Conservation (phyloP, 306 rosid genomes). For the Rosa lucieae region DNA sequence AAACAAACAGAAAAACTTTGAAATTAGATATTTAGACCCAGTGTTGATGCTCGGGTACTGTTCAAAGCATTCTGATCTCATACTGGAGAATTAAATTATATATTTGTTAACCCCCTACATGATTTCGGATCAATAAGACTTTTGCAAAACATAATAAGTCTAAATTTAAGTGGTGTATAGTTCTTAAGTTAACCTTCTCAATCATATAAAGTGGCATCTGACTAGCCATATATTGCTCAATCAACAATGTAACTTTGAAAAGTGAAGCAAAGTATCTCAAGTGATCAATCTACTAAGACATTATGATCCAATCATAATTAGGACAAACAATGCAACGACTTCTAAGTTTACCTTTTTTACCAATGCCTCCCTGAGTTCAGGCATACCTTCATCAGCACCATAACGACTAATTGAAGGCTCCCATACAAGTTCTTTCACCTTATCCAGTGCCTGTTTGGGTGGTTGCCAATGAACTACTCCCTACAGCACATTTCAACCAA, state of each 20-base stretch:
- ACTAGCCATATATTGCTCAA: not conserved
- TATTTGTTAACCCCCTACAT: not conserved
- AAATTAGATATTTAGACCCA: not conserved
- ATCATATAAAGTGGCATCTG: not conserved
- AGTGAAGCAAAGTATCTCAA: not conserved
- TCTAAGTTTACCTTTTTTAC: constrained; percentile 48
- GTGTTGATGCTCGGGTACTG: not conserved
- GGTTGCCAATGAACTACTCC: constrained; percentile 99
- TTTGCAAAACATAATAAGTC: not conserved
- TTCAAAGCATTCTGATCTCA: not conserved
- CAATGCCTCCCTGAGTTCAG: constrained; percentile 83
- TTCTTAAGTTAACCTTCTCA: not conserved
- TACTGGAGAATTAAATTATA: not conserved
- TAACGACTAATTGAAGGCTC: constrained; percentile 87
- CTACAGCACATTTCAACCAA: constrained; percentile 41
- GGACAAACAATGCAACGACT: not conserved
- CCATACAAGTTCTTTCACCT: constrained; percentile 72
- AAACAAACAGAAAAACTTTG: not conserved
- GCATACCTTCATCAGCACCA: constrained; percentile 90
- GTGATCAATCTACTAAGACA: not conserved
- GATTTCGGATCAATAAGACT: not conserved
- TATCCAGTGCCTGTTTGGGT: constrained; percentile 76
- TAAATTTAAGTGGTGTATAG: not conserved
- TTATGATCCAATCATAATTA: not conserved
- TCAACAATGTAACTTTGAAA: not conserved